A percentile compares a stretch with the other conserved stretches of the same genome.
Evolutionary conservation across 345 rosid species (phyloP).

Genomic region (Brassica cretica): DNA sequence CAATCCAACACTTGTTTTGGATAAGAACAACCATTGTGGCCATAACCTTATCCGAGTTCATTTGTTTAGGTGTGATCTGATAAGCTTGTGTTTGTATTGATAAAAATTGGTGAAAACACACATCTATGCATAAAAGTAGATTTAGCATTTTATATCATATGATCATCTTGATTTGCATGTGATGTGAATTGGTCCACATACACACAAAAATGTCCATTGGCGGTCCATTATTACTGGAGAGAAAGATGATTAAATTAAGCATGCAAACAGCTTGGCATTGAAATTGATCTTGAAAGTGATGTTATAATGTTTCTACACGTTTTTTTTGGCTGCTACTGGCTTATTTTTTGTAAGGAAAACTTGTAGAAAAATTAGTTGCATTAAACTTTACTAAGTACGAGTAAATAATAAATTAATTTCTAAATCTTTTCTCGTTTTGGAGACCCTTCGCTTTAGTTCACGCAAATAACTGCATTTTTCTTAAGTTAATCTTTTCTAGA

Average conservation of each 20-base stretch:
- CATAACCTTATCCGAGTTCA: not conserved
- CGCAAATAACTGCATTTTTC: not conserved
- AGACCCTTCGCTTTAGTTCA: not conserved
- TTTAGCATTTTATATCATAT: conserved; percentile 20
- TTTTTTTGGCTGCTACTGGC: not conserved
- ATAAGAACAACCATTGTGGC: not conserved
- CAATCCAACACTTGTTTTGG: not conserved
- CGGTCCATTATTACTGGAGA: conserved; percentile 18
- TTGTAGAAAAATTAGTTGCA: not conserved
- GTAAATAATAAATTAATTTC: not conserved
- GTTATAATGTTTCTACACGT: conserved; percentile 12
- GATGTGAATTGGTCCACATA: conserved; percentile 36
- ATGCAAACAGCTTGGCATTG: conserved; percentile 26
- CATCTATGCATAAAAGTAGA: not conserved
- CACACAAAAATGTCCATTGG: conserved; percentile 12
- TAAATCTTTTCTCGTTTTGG: not conserved
- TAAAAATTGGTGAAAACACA: not conserved
- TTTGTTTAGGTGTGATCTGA: not conserved
- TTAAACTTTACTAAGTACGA: not conserved
- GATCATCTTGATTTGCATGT: conserved; percentile 37
- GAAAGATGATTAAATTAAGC: conserved; percentile 24
- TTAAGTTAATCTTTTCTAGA: not conserved
- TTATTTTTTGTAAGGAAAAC: not conserved
- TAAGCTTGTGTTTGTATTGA: not conserved
- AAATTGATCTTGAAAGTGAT: conserved; percentile 31